A percentile compares a stretch with the other conserved stretches of the same genome.
These are phyloP conservation scores for Bullera alba DNA, from an alignment of 768 basidiomycete genomes.

Conservation along the genomic window DNA sequence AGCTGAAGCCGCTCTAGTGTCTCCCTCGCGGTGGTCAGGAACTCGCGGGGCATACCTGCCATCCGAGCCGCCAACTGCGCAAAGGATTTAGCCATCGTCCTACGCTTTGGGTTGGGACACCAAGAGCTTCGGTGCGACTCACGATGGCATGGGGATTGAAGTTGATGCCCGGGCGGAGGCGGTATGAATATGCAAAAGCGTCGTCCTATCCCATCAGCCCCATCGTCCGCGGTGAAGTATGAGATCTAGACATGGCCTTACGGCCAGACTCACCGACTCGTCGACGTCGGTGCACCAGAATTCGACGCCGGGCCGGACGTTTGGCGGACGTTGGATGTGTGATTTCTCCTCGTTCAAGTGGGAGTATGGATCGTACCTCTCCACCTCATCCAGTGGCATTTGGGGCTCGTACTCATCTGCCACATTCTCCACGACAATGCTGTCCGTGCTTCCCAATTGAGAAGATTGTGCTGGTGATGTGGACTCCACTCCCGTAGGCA, in stretches of 20 bases:
- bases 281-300: constrained; percentile 89
- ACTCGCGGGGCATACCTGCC: constrained; percentile 1
- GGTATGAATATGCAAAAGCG: constrained; percentile 77
- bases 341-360: too few species aligned
- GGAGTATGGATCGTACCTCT: too few species aligned
- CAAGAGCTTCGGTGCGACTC: constrained; percentile 9
- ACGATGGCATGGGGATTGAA: constrained; percentile 68
- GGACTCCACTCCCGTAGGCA: constrained; percentile 33
- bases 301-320: constrained; percentile 59
- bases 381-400: constrained; percentile 25
- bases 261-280: constrained; percentile 57
- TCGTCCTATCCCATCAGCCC: constrained; percentile 52
- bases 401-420: constrained; percentile 45
- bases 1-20: too few species aligned
- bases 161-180: constrained; percentile 74
- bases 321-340: too few species aligned
- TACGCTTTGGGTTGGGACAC: background rate
- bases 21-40: background rate
- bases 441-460: background rate
- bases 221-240: background rate
- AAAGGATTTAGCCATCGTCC: background rate
- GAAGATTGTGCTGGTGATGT: too few species aligned
- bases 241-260: background rate
- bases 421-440: constrained; percentile 29
- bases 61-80: background rate